Evolutionary conservation across 208 protist genomes (phyloP).

Genomic region (Acanthamoeba polyphaga): DNA sequence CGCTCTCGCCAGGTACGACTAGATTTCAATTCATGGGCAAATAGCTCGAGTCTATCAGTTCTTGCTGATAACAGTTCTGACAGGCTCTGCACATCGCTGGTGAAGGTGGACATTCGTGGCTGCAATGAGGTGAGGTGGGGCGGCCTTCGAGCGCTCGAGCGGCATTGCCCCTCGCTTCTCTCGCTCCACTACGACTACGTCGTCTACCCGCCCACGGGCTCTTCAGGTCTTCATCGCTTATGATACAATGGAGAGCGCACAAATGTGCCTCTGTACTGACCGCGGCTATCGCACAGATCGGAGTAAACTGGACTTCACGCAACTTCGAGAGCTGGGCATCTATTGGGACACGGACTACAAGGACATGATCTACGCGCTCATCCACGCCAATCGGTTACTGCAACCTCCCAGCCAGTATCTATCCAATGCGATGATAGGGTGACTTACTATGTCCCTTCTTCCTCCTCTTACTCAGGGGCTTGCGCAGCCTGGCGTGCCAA

Average conservation of each 20-base stretch:
- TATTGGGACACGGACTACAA: conserved; percentile 50
- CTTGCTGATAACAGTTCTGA: background rate
- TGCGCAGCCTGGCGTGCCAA: background rate
- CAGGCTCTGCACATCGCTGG: conserved; percentile 2
- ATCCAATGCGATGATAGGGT: too few species aligned
- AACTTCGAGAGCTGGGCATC: conserved; percentile 1
- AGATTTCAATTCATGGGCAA: background rate
- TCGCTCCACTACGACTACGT: conserved; percentile 50
- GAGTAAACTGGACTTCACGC: background rate
- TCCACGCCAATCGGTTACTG: background rate
- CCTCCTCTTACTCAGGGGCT: background rate
- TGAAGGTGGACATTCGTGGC: conserved; percentile 5
- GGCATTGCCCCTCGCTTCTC: background rate
- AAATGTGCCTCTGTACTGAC: background rate
- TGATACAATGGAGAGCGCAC: too few species aligned
- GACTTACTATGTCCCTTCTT: background rate
- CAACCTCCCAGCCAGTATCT: background rate
- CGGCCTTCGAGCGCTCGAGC: conserved; percentile 5
- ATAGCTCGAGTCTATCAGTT: background rate
- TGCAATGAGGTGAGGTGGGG: conserved; percentile 17
- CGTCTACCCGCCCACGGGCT: conserved; percentile 3
- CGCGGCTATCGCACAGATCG: background rate
- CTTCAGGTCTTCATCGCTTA: background rate
- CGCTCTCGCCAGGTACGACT: background rate
- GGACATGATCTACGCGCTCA: conserved; percentile 13